phyloP scores from a whole-genome alignment of 2,329 filamentous ascomycete species.

The Cytospora schulzeri region DNA sequence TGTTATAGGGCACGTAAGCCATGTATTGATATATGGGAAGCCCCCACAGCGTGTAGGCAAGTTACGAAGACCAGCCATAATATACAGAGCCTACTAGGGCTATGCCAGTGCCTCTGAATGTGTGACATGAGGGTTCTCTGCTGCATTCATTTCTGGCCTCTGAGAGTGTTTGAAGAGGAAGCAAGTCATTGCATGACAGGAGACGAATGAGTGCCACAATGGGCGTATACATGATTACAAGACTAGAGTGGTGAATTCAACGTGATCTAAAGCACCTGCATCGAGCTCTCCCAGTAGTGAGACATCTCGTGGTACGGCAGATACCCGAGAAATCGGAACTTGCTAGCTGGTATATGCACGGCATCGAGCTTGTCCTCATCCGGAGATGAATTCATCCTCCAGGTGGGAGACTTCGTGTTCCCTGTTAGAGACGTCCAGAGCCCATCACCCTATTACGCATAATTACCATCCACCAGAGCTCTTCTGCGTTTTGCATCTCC shows the following conservation, averaged over 20 bases:
- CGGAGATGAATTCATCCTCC: neutral
- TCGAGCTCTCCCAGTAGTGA: neutral
- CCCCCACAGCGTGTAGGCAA: neutral
- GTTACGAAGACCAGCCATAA: neutral
- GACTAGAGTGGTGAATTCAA: neutral
- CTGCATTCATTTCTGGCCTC: neutral
- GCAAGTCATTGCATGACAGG: neutral
- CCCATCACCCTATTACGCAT: neutral
- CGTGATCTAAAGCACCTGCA: neutral
- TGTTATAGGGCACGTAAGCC: neutral
- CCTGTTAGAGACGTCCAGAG: neutral
- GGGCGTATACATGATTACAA: neutral
- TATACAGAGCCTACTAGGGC: too few relatives aligned
- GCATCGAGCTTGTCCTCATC: slow-evolving; percentile 3
- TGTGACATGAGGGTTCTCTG: neutral
- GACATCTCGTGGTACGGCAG: slow-evolving; percentile 10
- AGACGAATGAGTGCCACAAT: neutral
- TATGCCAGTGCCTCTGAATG: neutral
- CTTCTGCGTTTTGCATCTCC: neutral
- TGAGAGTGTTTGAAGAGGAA: neutral
- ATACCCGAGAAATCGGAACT: slow-evolving; percentile 24
- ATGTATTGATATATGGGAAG: neutral
- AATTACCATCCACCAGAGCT: neutral
- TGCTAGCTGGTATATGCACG: slow-evolving; percentile 9
- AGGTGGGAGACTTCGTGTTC: neutral